Conservation (phyloP, 73 alveolate species). For the Paramecium sonneborni region DNA sequence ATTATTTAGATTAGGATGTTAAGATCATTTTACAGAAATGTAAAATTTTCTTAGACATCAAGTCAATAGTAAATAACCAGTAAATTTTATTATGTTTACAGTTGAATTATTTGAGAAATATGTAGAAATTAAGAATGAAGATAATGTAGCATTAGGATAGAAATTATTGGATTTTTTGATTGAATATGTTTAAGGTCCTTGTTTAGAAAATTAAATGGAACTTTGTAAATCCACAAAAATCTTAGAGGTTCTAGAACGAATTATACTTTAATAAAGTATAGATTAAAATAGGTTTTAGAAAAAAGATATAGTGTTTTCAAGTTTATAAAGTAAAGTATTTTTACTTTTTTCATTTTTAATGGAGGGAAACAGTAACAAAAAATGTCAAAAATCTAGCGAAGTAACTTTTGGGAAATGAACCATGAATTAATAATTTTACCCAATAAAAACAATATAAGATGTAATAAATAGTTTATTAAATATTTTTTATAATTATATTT, state of each 20-base stretch:
- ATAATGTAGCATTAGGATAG: conserved; percentile 50
- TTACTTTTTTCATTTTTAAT: conserved; percentile 17
- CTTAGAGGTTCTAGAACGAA: conserved; percentile 37
- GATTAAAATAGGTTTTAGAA: neutral
- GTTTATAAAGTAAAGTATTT: conserved; percentile 19
- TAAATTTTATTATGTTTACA: conserved; percentile 38
- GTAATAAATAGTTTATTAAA: no score
- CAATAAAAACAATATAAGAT: no score
- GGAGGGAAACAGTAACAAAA: conserved; percentile 53
- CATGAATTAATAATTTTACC: conserved; percentile 23
- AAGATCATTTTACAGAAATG: conserved; percentile 64
- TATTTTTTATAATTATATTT: no score
- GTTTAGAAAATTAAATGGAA: conserved; percentile 48
- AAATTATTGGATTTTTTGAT: conserved; percentile 52
- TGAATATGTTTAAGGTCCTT: conserved; percentile 64
- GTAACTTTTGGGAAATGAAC: no score
- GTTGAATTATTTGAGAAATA: conserved; percentile 66
- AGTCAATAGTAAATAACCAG: conserved; percentile 31
- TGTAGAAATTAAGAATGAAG: conserved; percentile 61
- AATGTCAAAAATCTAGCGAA: neutral
- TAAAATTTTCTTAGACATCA: conserved; percentile 46
- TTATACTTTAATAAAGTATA: conserved; percentile 13
- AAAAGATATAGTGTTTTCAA: conserved; percentile 24
- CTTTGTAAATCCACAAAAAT: conserved; percentile 53
- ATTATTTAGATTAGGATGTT: conserved; percentile 51